Base-by-base conservation (phyloP, 108 stramenopile species). In the Stephanodiscus triporus region DNA sequence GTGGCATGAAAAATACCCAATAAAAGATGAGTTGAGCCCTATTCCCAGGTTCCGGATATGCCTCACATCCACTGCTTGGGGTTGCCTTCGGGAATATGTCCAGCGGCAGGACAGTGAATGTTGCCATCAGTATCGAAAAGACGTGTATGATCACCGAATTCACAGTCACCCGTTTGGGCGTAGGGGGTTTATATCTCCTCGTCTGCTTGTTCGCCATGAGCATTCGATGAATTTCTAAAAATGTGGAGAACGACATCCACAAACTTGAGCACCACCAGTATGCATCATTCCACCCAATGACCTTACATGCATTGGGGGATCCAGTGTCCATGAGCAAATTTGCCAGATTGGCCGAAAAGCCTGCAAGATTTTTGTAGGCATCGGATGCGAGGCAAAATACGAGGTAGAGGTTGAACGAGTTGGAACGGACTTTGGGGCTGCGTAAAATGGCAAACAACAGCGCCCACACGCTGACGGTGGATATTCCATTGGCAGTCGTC, bases 201-300 rank as follows among this genome's bases (percentile, higher is more conserved):
- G 45, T 51, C 24, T 47, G 56, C 30, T 63, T 77, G 24, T 27
- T 54, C 1, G 60, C 68, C 20, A 53, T 4, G 0, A 77, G 76
- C 76, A 77, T 34, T 30, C 65, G 30, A 13, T 63, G 59, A 16
- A 77, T 54, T 30, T 69, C 62, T 1, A 42, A 22, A 38, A 77
- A 70, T 20, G 69, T 53, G n/a, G 67, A 27, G 47, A 60, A 63
- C 23, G 76, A 57, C 76, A 77, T 77, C 76, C 76, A 77, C 19
- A 77, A 65, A 55, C 68, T 77, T 10, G 67, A 43, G 47, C 68
- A 69, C 75, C 75, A 76, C 75, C 75, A 76, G 54, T 76, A 76
- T 20, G 67, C 67, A 55, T 76, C 75, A 43, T 69, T 76, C 68
- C 67, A 76, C 11, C 75, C 75, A 29, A 76, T 68, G 10, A 69